Evolutionary conservation across 257 asterid genomes (phyloP).

Genomic region (Salvia hispanica): DNA sequence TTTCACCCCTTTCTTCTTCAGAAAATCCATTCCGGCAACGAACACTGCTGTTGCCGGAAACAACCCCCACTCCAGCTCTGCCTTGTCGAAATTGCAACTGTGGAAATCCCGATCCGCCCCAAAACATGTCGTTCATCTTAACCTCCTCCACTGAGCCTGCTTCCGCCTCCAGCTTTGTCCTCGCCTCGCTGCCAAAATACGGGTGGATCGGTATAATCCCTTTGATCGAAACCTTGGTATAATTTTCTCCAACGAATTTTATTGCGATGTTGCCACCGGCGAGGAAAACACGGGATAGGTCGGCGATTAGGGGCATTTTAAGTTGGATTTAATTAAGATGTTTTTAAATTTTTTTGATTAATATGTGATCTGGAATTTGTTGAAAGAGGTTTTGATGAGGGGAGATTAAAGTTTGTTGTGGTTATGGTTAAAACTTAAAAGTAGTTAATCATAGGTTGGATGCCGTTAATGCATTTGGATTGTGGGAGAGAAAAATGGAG

Average conservation of each 20-base stretch:
- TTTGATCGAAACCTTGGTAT: conserved; percentile 32
- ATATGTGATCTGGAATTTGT: neutral
- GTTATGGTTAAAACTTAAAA: conserved; percentile 39
- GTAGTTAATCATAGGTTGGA: neutral
- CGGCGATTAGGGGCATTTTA: conserved; percentile 53
- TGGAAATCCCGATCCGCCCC: conserved; percentile 73
- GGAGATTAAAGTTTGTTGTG: conserved; percentile 23
- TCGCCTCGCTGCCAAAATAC: conserved; percentile 58
- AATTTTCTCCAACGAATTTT: conserved; percentile 5
- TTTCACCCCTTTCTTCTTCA: conserved; percentile 55
- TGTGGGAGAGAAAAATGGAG: neutral
- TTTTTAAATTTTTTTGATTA: neutral
- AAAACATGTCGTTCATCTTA: conserved; percentile 66
- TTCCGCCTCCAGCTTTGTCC: conserved; percentile 56
- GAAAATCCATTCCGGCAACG: conserved; percentile 67
- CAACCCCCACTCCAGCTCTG: conserved; percentile 39
- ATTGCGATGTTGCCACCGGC: conserved; percentile 66
- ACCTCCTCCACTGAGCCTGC: conserved; percentile 45
- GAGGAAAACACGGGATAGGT: conserved; percentile 57
- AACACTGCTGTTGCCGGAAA: conserved; percentile 63
- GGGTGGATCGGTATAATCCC: conserved; percentile 74
- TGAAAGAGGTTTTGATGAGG: too few species aligned
- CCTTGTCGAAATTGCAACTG: conserved; percentile 62
- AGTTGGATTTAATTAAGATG: neutral
- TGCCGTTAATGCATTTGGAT: neutral